Evolutionary conservation across 2,329 filamentous ascomycete species (phyloP).

Genomic region (Botryotinia calthae): DNA sequence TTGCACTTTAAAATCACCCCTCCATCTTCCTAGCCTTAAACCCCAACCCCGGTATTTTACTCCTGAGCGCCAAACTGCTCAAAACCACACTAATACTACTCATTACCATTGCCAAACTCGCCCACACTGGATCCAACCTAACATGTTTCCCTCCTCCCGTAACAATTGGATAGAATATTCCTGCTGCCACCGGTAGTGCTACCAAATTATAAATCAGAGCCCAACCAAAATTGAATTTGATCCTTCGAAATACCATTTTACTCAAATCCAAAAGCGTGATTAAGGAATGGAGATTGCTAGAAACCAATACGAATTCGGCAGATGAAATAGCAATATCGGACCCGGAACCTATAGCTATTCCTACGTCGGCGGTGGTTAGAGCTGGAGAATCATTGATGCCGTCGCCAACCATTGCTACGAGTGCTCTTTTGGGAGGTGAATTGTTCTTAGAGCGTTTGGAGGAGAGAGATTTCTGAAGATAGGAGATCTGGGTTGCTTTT

Average conservation of each 20-base stretch:
- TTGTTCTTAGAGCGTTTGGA: conserved; percentile 15
- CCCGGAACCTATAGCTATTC: conserved; percentile 77
- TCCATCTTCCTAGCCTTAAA: conserved; percentile 31
- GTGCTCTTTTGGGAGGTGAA: conserved; percentile 43
- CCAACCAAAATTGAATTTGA: conserved; percentile 68
- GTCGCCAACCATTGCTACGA: conserved; percentile 82
- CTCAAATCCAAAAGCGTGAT: conserved; percentile 59
- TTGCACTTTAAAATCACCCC: neutral
- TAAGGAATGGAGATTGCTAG: conserved; percentile 56
- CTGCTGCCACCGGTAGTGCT: conserved; percentile 64
- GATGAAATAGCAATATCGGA: conserved; percentile 81
- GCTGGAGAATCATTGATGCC: conserved; percentile 86
- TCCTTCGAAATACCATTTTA: conserved; percentile 59
- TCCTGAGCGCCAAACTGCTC: conserved; percentile 70
- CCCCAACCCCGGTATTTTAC: conserved; percentile 39
- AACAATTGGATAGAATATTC: conserved; percentile 60
- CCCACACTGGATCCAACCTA: conserved; percentile 77
- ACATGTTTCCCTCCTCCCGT: conserved; percentile 51
- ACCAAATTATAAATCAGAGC: conserved; percentile 64
- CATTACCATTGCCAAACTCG: conserved; percentile 85
- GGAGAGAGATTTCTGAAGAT: conserved; percentile 49
- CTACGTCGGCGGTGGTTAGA: conserved; percentile 75
- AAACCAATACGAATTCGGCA: conserved; percentile 76
- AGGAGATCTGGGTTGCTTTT: conserved; percentile 70
- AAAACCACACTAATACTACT: conserved; percentile 86